These are phyloP conservation scores for Coemansia sp. DNA, from an alignment of 192 early-diverging fungal genomes.

Conservation along the genomic window DNA sequence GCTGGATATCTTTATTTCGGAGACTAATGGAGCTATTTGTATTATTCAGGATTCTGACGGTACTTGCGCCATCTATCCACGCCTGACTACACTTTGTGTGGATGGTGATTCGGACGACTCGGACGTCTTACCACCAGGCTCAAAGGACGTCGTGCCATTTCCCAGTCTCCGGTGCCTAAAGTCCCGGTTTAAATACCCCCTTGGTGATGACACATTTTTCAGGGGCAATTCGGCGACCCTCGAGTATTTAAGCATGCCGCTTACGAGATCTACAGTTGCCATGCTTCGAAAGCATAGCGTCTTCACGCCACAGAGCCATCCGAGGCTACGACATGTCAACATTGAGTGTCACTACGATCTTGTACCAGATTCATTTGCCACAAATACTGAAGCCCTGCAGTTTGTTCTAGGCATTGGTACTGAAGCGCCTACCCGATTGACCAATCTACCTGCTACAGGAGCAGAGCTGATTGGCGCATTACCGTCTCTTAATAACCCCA, in stretches of 20 bases:
- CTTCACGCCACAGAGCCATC: neutral
- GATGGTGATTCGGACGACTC: too few relatives aligned
- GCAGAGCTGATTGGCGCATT: neutral
- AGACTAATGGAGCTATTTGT: neutral
- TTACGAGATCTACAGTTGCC: too few relatives aligned
- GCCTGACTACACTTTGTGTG: neutral
- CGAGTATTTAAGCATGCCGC: neutral
- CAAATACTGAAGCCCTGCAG: neutral
- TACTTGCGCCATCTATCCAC: neutral
- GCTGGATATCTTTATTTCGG: neutral
- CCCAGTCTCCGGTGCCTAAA: neutral
- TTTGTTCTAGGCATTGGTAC: neutral
- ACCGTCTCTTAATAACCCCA: neutral
- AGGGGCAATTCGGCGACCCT: neutral
- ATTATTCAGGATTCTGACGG: neutral
- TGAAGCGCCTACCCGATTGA: neutral
- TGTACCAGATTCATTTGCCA: neutral
- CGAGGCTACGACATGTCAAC: neutral
- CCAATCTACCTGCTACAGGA: neutral
- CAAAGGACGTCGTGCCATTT: neutral
- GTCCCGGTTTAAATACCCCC: too few relatives aligned
- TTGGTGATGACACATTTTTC: neutral
- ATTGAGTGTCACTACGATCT: too few relatives aligned
- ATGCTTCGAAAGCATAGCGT: neutral
- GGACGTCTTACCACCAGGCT: neutral